phyloP scores from a whole-genome alignment of 1,284 basidiomycete genomes.

The Entoloma clypeatum region DNA sequence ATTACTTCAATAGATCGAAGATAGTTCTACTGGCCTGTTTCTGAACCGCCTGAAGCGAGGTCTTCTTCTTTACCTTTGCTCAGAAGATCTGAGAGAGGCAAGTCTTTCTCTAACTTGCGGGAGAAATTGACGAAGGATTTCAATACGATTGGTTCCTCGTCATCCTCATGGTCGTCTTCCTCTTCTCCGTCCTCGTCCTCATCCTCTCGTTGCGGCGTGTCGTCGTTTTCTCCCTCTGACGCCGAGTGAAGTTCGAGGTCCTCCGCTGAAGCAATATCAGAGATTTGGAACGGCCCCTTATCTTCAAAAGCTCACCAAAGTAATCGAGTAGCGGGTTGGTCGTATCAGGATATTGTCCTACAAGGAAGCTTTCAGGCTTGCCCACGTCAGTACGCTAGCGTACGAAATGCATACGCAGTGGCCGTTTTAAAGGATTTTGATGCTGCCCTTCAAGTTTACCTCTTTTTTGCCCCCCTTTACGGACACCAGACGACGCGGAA shows the following conservation, averaged over 20 bases:
- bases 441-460: constrained; percentile 2
- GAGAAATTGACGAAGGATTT: constrained; percentile 23
- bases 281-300: background rate
- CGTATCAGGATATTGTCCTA: constrained; percentile 12
- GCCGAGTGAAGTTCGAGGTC: constrained; percentile 43
- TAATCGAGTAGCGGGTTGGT: constrained; percentile 35
- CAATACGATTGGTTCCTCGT: constrained; percentile 22
- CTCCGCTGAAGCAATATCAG: constrained; percentile 21
- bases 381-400: too few species aligned
- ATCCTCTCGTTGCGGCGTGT: constrained; percentile 29
- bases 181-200: constrained; percentile 20
- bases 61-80: constrained; percentile 1
- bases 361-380: too few species aligned
- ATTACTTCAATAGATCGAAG: background rate
- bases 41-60: constrained; percentile 24
- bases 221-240: constrained; percentile 42
- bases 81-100: background rate
- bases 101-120: constrained; percentile 1
- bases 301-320: constrained; percentile 29
- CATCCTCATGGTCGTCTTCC: constrained; percentile 18
- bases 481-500: constrained; percentile 10
- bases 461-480: constrained; percentile 15
- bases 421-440: too few species aligned
- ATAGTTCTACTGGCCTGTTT: constrained; percentile 23
- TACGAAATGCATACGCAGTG: too few species aligned